These are phyloP conservation scores for Neurospora sp. DNA, from an alignment of 495 filamentous ascomycete species.

Conservation along the genomic window DNA sequence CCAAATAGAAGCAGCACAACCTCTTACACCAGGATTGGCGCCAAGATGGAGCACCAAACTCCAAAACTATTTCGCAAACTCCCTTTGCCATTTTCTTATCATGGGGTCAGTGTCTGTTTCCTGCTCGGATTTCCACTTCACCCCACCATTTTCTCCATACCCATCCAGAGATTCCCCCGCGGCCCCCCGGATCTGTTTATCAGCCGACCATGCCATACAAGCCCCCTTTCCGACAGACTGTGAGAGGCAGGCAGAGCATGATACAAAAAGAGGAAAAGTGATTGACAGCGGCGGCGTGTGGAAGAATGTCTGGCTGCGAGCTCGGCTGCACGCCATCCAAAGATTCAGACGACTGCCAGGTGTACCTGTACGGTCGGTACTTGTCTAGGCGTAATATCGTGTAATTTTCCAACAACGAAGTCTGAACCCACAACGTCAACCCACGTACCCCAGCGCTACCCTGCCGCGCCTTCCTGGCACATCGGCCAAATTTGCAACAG, in stretches of 20 bases:
- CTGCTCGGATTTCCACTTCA: not conserved
- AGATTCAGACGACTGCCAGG: not conserved
- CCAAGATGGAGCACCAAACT: not conserved
- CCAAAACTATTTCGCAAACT: not conserved
- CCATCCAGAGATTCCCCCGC: not conserved
- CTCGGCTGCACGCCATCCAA: not conserved
- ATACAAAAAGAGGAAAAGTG: not conserved
- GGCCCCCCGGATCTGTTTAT: not conserved
- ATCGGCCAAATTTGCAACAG: constrained; percentile 10
- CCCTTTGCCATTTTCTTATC: not conserved
- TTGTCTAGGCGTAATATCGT: constrained; percentile 3
- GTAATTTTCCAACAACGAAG: constrained; percentile 7
- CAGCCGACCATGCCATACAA: not conserved
- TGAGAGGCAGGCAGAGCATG: not conserved
- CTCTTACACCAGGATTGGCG: not conserved
- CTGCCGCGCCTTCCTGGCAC: constrained; percentile 5
- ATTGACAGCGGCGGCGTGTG: not conserved
- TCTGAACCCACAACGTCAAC: constrained; percentile 3
- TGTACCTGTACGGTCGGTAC: not conserved
- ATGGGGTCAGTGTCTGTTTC: not conserved
- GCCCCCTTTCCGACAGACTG: not conserved
- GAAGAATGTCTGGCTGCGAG: not conserved
- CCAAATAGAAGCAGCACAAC: not conserved
- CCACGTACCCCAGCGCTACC: not conserved
- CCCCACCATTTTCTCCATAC: not conserved